Base-by-base conservation (phyloP, 352 stramenopile genomes). In the Phytophthora sp. region DNA sequence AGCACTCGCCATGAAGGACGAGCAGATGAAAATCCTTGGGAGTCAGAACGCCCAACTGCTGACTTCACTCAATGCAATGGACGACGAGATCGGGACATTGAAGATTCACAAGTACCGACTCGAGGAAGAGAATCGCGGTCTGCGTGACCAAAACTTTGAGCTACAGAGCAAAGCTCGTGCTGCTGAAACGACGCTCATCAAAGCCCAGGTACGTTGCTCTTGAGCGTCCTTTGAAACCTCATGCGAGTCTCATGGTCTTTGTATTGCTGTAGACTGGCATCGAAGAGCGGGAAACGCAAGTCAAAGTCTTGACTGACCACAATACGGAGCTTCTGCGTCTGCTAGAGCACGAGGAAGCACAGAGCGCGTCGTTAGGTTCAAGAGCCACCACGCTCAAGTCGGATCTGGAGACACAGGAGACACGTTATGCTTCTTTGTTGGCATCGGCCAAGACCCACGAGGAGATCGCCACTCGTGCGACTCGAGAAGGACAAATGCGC, bases 1-100 rank as follows among this genome's bases (percentile, higher is more conserved):
- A 58, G 91, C 94, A n/a, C 80, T 98, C 26, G 85, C 87, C 35
- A 98, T 98, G 90, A 98, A 98, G 69, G 94, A 98, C 74, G 93
- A 98, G 73, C 95, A 98, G 69, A 77, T 98, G 72, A 84, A 90
- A 46, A 98, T 99, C 57, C 79, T 98, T n/a, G 92, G 90, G 31
- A 88, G 97, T 46, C 94, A 98, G 70, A 98, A 98, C 66, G 77
- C 79, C 9, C 83, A 95, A 52, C 58, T 98, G 41, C 71, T 98
- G 30, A 76, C 75, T 12, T 96, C 85, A 20, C 80, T 98, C 27
- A 95, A 98, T 69, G 67, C 86, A 38, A 88, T 94, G 77, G 84
- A 95, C 71, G 84, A 93, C 60, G 83, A 94, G 69, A 84, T 91
- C 46, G 61, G 73, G 9, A 39, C 76, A 23, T 70, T 91, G 44